These are phyloP conservation scores for Saussurea involucrata DNA, from an alignment of 129 eudicot species.

Conservation along the genomic window DNA sequence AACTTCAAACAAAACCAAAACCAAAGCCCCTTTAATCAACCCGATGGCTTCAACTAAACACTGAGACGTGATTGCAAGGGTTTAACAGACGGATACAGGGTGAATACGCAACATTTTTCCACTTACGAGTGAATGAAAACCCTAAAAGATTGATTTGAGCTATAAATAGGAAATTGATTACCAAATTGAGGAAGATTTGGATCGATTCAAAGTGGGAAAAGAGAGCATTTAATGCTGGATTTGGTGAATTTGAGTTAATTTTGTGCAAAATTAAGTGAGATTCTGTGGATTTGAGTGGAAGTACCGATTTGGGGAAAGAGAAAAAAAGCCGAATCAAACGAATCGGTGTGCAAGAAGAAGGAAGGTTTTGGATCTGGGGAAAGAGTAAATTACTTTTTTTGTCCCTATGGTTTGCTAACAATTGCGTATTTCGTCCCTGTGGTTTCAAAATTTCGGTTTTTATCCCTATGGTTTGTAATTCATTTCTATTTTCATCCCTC, in stretches of 20 bases:
- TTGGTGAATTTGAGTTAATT: slow-evolving; percentile 9
- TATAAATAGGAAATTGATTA: background rate
- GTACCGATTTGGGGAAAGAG: slow-evolving; percentile 3
- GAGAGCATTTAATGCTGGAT: slow-evolving; percentile 3
- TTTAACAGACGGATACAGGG: background rate
- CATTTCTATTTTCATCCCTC: too few relatives aligned
- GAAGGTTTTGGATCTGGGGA: background rate
- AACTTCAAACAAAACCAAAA: slow-evolving; percentile 28
- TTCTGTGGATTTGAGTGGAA: background rate
- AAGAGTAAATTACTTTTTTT: too few relatives aligned
- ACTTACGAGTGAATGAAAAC: slow-evolving; percentile 1
- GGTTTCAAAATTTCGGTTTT: too few relatives aligned
- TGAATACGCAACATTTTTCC: background rate
- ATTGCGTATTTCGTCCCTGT: too few relatives aligned
- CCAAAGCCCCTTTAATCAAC: slow-evolving; percentile 13
- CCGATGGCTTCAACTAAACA: slow-evolving; percentile 17
- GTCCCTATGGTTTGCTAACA: too few relatives aligned
- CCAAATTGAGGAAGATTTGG: slow-evolving; percentile 13
- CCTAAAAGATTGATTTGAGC: background rate
- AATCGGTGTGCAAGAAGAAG: background rate
- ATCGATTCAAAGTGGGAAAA: slow-evolving; percentile 6
- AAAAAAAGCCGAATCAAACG: background rate
- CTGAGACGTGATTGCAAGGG: slow-evolving; percentile 12
- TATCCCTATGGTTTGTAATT: too few relatives aligned
- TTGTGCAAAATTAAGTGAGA: background rate